Base-by-base conservation (phyloP, 1,284 basidiomycete genomes). In the Ceraceosorus guamensis region DNA sequence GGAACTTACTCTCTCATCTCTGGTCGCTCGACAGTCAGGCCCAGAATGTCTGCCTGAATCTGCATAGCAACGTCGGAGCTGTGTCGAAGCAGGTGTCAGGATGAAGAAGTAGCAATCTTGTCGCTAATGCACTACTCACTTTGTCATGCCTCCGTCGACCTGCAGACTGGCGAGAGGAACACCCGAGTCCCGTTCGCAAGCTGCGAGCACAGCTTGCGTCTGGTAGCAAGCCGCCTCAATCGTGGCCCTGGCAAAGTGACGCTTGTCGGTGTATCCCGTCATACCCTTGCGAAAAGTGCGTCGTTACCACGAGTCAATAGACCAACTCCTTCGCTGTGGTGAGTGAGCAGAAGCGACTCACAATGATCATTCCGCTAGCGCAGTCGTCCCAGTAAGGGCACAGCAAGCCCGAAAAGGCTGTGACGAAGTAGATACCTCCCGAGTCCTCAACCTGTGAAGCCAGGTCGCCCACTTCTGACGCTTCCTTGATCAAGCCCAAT, bases 401-500 rank as follows among this genome's bases (percentile, higher is more conserved):
- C 46, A 93, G 83, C 37, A 96, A 81, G 60, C 91, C 92, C 53
- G 87, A 87, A 80, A 97, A 95, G 7, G 89, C 92, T 0, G 93
- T 93, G 43, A 98, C 93, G 72, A 98, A 98, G 80, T 91, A 96
- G 39, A 96, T 82, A n/a, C 93, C 93, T 46, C 88, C 92, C 0
- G 89, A 87, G 70, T 87, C 84, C 14, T 84, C 79, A 46, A 87
- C 90, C 46, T 85, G 82, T 5, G 82, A 84, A 1, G 91, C 92
- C 43, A 97, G 82, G 14, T 81, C 81, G 71, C 96, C 95, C 70
- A 97, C 87, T 59, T 97, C 89, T 16, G 77, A 78, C 0, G 91
- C 88, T 43, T 86, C 83, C 46, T 84, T 78, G 71, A 98, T 93
- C 63, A 98, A 78, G 30, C 82, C 79, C 81, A 98, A 84, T 39